A percentile compares a stretch with the other conserved stretches of the same genome.
These are phyloP conservation scores for Lycium barbarum DNA, from an alignment of 257 asterid species.

Conservation along the genomic window DNA sequence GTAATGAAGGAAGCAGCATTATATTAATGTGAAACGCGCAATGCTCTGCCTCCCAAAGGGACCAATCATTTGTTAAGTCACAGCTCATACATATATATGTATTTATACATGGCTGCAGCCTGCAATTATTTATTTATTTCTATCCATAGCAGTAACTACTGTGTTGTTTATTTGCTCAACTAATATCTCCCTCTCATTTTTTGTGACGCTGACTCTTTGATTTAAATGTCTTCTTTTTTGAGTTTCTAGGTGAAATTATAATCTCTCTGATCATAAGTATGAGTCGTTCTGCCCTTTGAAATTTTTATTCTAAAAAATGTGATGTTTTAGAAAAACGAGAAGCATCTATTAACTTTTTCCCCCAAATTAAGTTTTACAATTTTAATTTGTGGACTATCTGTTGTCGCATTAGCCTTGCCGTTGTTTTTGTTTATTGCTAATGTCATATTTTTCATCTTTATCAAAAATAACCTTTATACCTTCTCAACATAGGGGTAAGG, in stretches of 20 bases:
- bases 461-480: too few relatives aligned
- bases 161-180: not conserved
- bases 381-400: too few relatives aligned
- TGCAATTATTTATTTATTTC: not conserved
- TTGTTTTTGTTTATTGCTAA: too few relatives aligned
- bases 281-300: not conserved
- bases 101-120: not conserved
- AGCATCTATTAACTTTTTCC: too few relatives aligned
- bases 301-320: too few relatives aligned
- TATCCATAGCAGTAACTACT: not conserved
- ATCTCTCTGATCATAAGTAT: not conserved
- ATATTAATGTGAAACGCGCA: not conserved
- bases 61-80: slow-evolving; percentile 16
- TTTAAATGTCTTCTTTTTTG: too few relatives aligned
- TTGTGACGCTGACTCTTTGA: not conserved
- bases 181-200: not conserved
- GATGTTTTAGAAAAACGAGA: too few relatives aligned
- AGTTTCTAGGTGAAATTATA: not conserved
- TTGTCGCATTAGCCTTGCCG: too few relatives aligned
- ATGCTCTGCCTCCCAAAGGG: slow-evolving; percentile 9
- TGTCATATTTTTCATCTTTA: too few relatives aligned
- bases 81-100: not conserved
- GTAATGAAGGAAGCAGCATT: slow-evolving; percentile 8
- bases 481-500: too few relatives aligned
- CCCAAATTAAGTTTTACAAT: too few relatives aligned